phyloP scores from a whole-genome alignment of 495 filamentous ascomycete genomes.

The Tetracladium setigerum region DNA sequence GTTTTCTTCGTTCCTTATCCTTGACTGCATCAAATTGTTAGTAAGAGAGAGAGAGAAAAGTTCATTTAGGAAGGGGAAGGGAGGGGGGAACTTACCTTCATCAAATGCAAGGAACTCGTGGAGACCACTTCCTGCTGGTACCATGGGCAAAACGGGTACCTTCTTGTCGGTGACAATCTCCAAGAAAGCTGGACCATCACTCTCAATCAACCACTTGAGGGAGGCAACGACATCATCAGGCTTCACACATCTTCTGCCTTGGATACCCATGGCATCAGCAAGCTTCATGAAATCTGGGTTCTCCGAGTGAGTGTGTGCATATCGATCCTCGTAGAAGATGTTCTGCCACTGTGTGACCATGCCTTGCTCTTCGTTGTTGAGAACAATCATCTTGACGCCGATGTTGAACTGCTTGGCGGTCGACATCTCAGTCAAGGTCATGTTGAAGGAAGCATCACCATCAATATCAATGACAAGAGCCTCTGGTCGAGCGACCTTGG shows the following conservation, averaged over 20 bases:
- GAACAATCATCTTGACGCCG: conserved; percentile 80
- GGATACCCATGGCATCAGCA: conserved; percentile 74
- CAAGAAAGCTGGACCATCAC: conserved; percentile 68
- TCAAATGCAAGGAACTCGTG: conserved; percentile 95
- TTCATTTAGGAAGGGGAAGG: not conserved
- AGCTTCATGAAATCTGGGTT: conserved; percentile 87
- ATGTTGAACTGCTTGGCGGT: conserved; percentile 90
- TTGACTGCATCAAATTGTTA: conserved; percentile 49
- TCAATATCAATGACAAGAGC: conserved; percentile 89
- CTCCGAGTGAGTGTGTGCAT: conserved; percentile 83
- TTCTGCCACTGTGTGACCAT: conserved; percentile 98
- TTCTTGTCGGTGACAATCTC: conserved; percentile 68
- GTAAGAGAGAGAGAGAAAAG: conserved; percentile 9
- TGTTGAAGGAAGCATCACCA: conserved; percentile 93
- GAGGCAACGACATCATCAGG: conserved; percentile 67
- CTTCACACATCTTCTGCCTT: conserved; percentile 54
- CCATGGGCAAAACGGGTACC: conserved; percentile 98
- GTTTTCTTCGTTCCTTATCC: conserved; percentile 62
- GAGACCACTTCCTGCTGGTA: conserved; percentile 75
- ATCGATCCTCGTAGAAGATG: conserved; percentile 88
- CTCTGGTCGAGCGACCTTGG: conserved; percentile 83
- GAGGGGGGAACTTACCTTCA: conserved; percentile 43
- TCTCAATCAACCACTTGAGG: conserved; percentile 82
- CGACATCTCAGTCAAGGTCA: conserved; percentile 89
- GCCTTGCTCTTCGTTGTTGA: conserved; percentile 95